Evolutionary conservation across 2,329 filamentous ascomycete species (phyloP).

Genomic region (Purpureocillium takamizusanense): DNA sequence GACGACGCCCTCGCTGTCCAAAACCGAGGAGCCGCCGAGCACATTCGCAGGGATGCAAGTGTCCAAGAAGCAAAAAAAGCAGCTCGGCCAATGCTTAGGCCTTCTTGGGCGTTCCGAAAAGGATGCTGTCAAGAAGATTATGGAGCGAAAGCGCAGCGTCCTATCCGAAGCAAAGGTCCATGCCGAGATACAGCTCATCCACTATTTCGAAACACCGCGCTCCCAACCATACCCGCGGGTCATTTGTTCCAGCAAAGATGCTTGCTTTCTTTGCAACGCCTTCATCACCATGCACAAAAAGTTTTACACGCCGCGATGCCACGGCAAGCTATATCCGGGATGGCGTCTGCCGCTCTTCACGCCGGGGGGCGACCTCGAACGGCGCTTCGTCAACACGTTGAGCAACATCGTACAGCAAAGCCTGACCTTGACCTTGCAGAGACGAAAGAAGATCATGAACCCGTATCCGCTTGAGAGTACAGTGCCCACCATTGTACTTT

Average conservation of each 20-base stretch:
- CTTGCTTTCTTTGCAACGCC: conserved; percentile 12
- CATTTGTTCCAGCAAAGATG: conserved; percentile 12
- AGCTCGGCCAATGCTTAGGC: too few relatives aligned
- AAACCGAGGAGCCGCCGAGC: too few relatives aligned
- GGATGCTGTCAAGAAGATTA: not conserved
- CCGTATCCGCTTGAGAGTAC: not conserved
- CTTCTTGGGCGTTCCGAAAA: too few relatives aligned
- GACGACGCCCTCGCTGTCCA: too few relatives aligned
- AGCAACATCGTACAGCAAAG: not conserved
- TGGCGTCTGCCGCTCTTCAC: conserved; percentile 3
- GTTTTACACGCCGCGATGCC: conserved; percentile 6
- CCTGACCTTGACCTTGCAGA: not conserved
- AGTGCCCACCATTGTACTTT: too few relatives aligned
- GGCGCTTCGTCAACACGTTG: too few relatives aligned
- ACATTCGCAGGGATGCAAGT: too few relatives aligned
- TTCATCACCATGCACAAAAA: conserved; percentile 6
- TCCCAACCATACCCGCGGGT: conserved; percentile 7
- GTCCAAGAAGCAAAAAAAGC: too few relatives aligned
- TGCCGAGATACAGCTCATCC: conserved; percentile 13
- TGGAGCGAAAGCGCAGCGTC: not conserved
- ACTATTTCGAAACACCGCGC: conserved; percentile 7
- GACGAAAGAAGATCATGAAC: not conserved
- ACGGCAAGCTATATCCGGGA: conserved; percentile 11
- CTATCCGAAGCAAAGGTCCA: conserved; percentile 7
- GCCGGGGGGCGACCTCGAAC: too few relatives aligned